Evolutionary conservation across 192 early-diverging fungal genomes (phyloP), one percentile per base, ranked within the genome.

Genomic region (Funneliformis geosporum): DNA sequence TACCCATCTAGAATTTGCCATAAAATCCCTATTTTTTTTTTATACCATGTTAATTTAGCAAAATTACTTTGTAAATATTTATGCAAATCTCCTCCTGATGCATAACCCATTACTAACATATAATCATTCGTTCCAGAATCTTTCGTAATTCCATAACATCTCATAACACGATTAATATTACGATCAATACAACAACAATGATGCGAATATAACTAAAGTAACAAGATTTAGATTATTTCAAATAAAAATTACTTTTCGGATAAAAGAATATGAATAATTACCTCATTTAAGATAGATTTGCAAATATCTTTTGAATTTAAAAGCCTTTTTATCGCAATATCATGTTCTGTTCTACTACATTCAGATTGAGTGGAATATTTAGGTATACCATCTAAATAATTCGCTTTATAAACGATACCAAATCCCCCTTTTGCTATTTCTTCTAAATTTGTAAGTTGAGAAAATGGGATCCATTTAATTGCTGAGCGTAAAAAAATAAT

Each of bases 51-150:
- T 2, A 60, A 8, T n/a, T 74, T 1, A 2, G 59, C 14, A 60
- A 59, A 60, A 60, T 75, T 25, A 33, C 39, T 50, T 27, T 44
- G 11, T 39, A 75, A 75, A 60, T 75, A 60, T 27, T 39, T 6
- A 75, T 33, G 55, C 7, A 75, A 39, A 75, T 75, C 60, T 1
- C 73, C 73, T 60, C 25, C 50, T 6, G 21, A 10, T 27, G 73
- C 73, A 38, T 33, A 50, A 60, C 60, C 25, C 73, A 75, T 75
- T 75, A 75, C 3, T 33, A 75, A 25, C 38, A 75, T 46, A 18
- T 23, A 33, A 21, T 75, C 50, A 2, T 59, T 14, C 0, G 43
- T 75, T 12, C 38, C 55, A 33, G 55, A 50, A 39, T 60, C 25
- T 60, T 6, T n/a, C 1, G 73, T 55, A 21, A 75, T n/a, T 4